Evolutionary conservation across 805 yeast species (phyloP), one percentile per base, ranked within the genome.

Genomic region (Ogataea parapolymorpha): DNA sequence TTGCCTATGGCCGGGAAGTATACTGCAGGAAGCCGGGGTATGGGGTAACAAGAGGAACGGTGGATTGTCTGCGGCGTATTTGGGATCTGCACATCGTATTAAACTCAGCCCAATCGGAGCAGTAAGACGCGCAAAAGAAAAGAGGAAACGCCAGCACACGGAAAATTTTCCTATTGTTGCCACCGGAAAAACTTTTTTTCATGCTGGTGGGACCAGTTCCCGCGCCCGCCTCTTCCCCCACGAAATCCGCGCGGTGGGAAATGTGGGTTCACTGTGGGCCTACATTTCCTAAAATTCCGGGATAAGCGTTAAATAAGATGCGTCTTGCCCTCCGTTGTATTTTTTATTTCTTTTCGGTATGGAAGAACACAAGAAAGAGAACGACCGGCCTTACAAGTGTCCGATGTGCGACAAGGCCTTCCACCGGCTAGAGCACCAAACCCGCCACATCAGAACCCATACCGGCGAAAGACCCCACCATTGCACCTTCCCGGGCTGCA

Each of bases 391-490:
- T 2, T 89, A 85, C 69, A 79, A 80, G 54, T 88, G 96, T 57
- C 82, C 90, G 14, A 70, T 85, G 53, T 88, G 96, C 63, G 80
- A 78, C 35, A 85, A 87, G 65, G 87, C 95, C 6, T 88, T 88
- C 60, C 91, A 86, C 61, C 74, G 96, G 45, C 68, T 88, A 31
- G 96, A 88, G 62, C 96, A 88, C 63, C 95, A 86, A 58, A 88
- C 95, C 9, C 74, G 96, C 51, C 96, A 88, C 60, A 83, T 89
- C 51, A 72, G 96, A 43, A 88, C 95, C 9, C 96, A 88, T 65
- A 88, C 96, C 0, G 96, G 96, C 35, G 95, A 88, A 60, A 85
- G 87, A 61, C 95, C 96, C 2, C 93, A 85, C 58, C 80, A 79
- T 35, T 88, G 96, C 63, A 74, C 80, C 12, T 87, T 75, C 52